These are phyloP conservation scores for Paspalum notatum DNA, from an alignment of 176 grass and related monocot genomes.

Conservation along the genomic window DNA sequence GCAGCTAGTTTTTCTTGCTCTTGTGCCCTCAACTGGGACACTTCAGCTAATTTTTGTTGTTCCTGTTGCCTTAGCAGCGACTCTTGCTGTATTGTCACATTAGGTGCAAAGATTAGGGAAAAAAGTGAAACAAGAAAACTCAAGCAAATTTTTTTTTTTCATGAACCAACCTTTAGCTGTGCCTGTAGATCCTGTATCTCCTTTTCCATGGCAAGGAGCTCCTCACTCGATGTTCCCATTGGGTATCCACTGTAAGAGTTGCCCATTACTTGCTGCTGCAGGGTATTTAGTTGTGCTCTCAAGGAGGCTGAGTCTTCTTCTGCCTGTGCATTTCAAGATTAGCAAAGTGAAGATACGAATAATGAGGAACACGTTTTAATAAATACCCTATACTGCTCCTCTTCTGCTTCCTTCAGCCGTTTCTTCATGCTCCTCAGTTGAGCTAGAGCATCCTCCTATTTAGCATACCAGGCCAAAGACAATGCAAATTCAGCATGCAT, in stretches of 20 bases:
- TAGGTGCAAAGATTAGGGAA: conserved; percentile 34
- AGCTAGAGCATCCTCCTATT: conserved; percentile 90
- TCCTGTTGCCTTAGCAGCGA: conserved; percentile 73
- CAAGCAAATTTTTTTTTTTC: background rate
- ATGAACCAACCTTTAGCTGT: conserved; percentile 59
- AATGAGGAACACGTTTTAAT: conserved; percentile 15
- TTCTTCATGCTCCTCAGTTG: conserved; percentile 88
- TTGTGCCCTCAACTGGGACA: conserved; percentile 65
- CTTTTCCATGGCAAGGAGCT: conserved; percentile 72
- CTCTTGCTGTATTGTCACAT: conserved; percentile 56
- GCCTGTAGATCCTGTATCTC: conserved; percentile 88
- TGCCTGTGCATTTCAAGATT: conserved; percentile 56
- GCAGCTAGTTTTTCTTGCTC: conserved; percentile 75
- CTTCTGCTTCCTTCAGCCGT: conserved; percentile 94
- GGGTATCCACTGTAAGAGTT: conserved; percentile 63
- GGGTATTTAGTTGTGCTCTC: conserved; percentile 85
- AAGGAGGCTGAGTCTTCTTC: conserved; percentile 90
- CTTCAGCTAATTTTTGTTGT: conserved; percentile 81
- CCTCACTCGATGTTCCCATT: conserved; percentile 59
- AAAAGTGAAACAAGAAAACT: conserved; percentile 13
- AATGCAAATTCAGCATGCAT: background rate
- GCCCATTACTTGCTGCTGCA: conserved; percentile 81
- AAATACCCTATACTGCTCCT: conserved; percentile 96
- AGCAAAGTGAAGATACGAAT: conserved; percentile 17
- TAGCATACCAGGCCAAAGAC: conserved; percentile 27